Conservation (phyloP, 257 asterid genomes). For the Paraleonurus japonicus region DNA sequence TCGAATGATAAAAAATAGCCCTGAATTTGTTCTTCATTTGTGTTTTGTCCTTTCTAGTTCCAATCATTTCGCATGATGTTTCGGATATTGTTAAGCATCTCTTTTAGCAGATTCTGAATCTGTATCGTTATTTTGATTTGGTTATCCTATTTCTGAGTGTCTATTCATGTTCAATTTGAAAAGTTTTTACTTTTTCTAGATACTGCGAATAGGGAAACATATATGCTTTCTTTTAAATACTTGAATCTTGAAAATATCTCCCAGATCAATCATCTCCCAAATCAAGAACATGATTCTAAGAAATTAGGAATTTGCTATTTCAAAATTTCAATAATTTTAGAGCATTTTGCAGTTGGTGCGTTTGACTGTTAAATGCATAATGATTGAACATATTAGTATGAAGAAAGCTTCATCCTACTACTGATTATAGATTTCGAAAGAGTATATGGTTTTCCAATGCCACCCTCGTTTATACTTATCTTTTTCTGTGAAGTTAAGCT, state of each 20-base stretch:
- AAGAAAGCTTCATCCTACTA: not conserved
- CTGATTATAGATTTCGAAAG: not conserved
- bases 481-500: slow-evolving; percentile 20
- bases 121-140: not conserved
- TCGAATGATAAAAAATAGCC: not conserved
- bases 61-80: not conserved
- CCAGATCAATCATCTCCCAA: not conserved
- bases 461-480: not conserved
- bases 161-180: not conserved
- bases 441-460: not conserved
- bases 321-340: not conserved
- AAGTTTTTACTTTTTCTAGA: not conserved
- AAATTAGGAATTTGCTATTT: not conserved
- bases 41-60: not conserved
- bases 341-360: not conserved
- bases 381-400: not conserved
- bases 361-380: not conserved
- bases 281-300: not conserved
- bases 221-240: not conserved
- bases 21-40: not conserved
- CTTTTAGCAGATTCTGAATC: not conserved
- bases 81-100: not conserved
- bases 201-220: not conserved
- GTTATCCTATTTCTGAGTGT: not conserved
- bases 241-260: not conserved